Evolutionary conservation across 805 yeast genomes (phyloP), one percentile per base, ranked within the genome.

Genomic region (Metschnikowia dekortorum): DNA sequence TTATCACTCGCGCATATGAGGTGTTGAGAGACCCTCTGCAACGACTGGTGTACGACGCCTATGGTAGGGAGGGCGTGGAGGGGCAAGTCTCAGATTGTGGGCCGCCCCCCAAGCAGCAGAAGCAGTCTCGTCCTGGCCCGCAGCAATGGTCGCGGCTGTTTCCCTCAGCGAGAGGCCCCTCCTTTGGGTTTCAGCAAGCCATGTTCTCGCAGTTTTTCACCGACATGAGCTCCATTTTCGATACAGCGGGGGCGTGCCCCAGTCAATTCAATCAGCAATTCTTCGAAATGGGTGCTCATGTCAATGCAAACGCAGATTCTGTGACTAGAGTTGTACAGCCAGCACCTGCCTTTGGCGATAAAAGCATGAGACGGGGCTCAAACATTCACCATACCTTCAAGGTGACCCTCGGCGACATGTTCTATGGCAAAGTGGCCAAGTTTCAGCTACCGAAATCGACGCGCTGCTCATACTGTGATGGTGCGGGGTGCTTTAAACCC

Each of bases 1-100:
- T 77, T 47, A 73, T 85, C 38, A 80, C 84, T 2, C 74, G 76
- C 43, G 91, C 92, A 0, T 87, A 87, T 63, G 85, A 85, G 54
- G 70, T 81, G 6, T 68, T 87, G 33, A 69, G 74, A 35, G 81
- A 84, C 61, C 62, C 65, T 1, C 63, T 64, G 2, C 69, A 72
- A 48, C 68, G 86, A 39, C 52, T 60, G 6, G 60, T 77, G 8
- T 85, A 84, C 61, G 88, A 85, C 54, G 61, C 55, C 14, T 78
- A 72, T 55, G 86, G 86, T 7, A 70, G 70, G 46, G 67, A 65
- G 0, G 81, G 79, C 3, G 49, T 74, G 8, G 71, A 71, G 46
- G 74, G 74, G 0, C 41, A 52, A 34, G 48, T 48, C 48, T 45
- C 48, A 13, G 26, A 16, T n/a, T 8, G 18, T 13, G 56, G 44